phyloP scores from a whole-genome alignment of 768 basidiomycete species.

The Pleurotus eryngii region DNA sequence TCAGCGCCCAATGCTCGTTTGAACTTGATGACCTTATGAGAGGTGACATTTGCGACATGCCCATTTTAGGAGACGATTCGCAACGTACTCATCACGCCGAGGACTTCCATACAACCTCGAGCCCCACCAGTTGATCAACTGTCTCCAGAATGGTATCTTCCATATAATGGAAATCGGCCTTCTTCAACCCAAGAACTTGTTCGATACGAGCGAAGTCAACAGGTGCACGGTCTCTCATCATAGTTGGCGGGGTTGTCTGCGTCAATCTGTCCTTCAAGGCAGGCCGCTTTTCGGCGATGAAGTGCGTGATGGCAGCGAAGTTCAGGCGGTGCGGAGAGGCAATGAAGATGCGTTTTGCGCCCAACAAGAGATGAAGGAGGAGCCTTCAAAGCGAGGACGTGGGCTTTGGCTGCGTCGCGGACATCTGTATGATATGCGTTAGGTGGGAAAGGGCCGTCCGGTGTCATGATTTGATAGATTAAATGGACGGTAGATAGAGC shows the following conservation, averaged over 20 bases:
- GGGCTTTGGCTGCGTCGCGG: conserved; percentile 32
- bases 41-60: too few species aligned
- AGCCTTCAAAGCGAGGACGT: conserved; percentile 27
- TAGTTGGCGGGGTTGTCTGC: conserved; percentile 13
- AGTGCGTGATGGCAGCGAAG: conserved; percentile 16
- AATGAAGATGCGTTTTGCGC: conserved; percentile 30
- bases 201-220: conserved; percentile 27
- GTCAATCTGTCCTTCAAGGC: conserved; percentile 26
- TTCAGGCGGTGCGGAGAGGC: conserved; percentile 25
- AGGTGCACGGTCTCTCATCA: conserved; percentile 18
- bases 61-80: too few species aligned
- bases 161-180: conserved; percentile 25
- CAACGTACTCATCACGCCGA: too few species aligned
- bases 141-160: conserved; percentile 30
- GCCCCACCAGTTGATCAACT: conserved; percentile 17
- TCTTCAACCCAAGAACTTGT: conserved; percentile 28
- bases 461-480: conserved; percentile 26
- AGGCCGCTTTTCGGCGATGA: conserved; percentile 26
- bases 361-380: conserved; percentile 23
- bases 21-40: too few species aligned
- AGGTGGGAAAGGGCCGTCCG: conserved; percentile 21
- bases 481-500: conserved; percentile 25
- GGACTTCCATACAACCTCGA: conserved; percentile 13
- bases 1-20: too few species aligned
- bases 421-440: conserved; percentile 27